Base-by-base conservation (phyloP, 257 asterid genomes). In the Solanum phureja region DNA sequence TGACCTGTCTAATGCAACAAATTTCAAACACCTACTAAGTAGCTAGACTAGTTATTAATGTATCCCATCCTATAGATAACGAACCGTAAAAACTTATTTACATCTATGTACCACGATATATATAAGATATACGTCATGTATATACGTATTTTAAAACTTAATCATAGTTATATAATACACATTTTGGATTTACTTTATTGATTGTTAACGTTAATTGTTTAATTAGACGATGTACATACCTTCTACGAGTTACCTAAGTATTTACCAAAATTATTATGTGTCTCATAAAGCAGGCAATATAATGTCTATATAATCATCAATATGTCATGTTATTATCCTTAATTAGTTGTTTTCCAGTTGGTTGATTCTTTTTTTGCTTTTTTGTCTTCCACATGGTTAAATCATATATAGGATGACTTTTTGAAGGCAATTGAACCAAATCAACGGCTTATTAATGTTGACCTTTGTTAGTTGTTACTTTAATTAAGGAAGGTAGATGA, bases 311-410 rank as follows among this genome's bases (percentile, higher is more conserved):
- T 12, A 21, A 77, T 62, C 38, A 10, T 29, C 69, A 40, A 23
- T 52, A 21, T 5, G 16, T 84, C 12, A n/a, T 27, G 33, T 24
- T n/a, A 19, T 18, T 13, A 85, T n/a, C 14, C 27, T 84, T 44
- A 7, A 31, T 31, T 71, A 68, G 86, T 88, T 84, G 87, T 66
- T 76, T 75, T 75, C 87, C 81, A 88, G 49, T 83, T 9, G 42
- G 85, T 85, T 85, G 84, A 82, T 75, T 62, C 0, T 85, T 76
- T 24, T 89, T 29, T 86, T 13, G 88, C 33, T 46, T 29, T 29
- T 4, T 87, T 76, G 88, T 40, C 75, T 58, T 69, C 71, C 90
- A 87, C 88, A 85, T 85, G 91, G 56, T 83, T 88, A 46, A 83
- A 86, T 88, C 44, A 83, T 74, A 4, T 8, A 1, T 16, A 16